A percentile compares a stretch with the other conserved stretches of the same genome.
These are phyloP conservation scores for Melocanna baccifera DNA, from an alignment of 176 grass and related monocot genomes.

Conservation along the genomic window DNA sequence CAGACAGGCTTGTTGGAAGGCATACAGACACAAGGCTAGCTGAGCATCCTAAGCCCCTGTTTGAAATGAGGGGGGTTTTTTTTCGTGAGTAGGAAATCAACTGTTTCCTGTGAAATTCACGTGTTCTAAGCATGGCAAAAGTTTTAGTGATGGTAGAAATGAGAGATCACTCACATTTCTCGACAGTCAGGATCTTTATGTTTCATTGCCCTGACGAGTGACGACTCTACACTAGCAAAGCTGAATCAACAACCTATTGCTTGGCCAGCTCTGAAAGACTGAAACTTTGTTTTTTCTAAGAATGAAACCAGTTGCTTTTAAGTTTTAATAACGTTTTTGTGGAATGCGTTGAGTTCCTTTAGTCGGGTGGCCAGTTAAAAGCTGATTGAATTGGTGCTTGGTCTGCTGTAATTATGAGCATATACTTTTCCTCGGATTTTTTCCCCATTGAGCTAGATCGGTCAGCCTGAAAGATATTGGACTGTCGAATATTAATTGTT, in stretches of 20 bases:
- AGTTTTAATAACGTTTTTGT: not conserved
- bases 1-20: not conserved
- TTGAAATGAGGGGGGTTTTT: not conserved
- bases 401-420: slow-evolving; percentile 20
- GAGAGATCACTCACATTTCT: not conserved
- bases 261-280: slow-evolving; percentile 11
- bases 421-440: not conserved
- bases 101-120: not conserved
- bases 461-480: slow-evolving; percentile 32
- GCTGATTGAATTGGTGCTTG: slow-evolving; percentile 22
- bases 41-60: not conserved
- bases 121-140: not conserved
- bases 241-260: slow-evolving; percentile 9
- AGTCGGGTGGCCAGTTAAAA: slow-evolving; percentile 24
- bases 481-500: slow-evolving; percentile 6
- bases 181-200: not conserved
- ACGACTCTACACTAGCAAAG: slow-evolving; percentile 9
- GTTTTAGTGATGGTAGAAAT: not conserved
- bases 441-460: not conserved
- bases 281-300: slow-evolving; percentile 23
- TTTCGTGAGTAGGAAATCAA: not conserved
- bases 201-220: not conserved
- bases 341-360: not conserved
- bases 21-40: not conserved
- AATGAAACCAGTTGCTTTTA: not conserved